These are phyloP conservation scores for Avena atlantica DNA, from an alignment of 176 grass and related monocot genomes.

Conservation along the genomic window DNA sequence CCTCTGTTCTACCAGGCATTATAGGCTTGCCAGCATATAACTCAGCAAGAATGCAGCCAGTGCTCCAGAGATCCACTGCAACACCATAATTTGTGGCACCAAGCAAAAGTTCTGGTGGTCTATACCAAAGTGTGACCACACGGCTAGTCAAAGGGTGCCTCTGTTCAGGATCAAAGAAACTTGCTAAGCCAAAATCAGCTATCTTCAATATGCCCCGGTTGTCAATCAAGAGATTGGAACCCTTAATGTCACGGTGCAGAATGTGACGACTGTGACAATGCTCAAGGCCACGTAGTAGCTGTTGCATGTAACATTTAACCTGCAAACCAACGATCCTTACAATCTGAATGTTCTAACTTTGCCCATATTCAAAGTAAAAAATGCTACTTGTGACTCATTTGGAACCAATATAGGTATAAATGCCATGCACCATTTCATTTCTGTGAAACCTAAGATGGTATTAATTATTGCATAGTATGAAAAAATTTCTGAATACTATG, in stretches of 20 bases:
- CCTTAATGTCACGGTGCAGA: constrained; percentile 97
- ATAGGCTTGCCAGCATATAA: constrained; percentile 99
- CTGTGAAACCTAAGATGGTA: not conserved
- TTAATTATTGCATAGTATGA: not conserved
- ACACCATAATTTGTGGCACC: constrained; percentile 96
- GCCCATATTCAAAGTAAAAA: not conserved
- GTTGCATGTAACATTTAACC: constrained; percentile 99
- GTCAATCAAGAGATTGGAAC: constrained; percentile 98
- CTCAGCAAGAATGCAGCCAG: constrained; percentile 98
- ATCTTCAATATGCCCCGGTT: constrained; percentile 92
- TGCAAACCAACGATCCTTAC: constrained; percentile 38
- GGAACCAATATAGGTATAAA: not conserved
- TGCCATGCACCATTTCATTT: not conserved
- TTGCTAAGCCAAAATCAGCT: constrained; percentile 98
- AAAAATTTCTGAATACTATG: not conserved
- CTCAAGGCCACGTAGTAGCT: constrained; percentile 90
- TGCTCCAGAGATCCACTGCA: constrained; percentile 97
- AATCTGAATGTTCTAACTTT: constrained; percentile 18
- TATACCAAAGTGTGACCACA: constrained; percentile 99
- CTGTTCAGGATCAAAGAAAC: constrained; percentile 93
- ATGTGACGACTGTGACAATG: constrained; percentile 93
- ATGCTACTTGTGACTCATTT: constrained; percentile 1
- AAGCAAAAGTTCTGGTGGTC: constrained; percentile 94
- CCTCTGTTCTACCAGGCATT: constrained; percentile 99
- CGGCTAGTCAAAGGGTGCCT: constrained; percentile 92